Percentiles rank a stretch among this genome's conserved stretches.
These are phyloP conservation scores for Wickerhamomyces sp. DNA, from an alignment of 1,139 yeast genomes.

Conservation along the genomic window DNA sequence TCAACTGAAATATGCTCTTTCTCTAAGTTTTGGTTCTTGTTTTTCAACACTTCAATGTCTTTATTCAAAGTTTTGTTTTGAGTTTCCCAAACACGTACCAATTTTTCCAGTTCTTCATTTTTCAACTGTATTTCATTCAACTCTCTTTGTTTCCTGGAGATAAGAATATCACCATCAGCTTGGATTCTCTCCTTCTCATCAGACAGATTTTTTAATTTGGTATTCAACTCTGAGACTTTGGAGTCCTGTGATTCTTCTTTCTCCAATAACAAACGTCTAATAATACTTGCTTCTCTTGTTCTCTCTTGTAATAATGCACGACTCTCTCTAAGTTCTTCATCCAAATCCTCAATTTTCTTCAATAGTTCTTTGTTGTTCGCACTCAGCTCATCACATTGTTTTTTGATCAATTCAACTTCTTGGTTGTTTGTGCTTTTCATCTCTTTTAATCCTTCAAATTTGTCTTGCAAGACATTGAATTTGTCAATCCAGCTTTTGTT, in stretches of 20 bases:
- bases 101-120: slow-evolving; percentile 25
- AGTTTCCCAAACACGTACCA: slow-evolving; percentile 22
- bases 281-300: slow-evolving; percentile 68
- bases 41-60: slow-evolving; percentile 25
- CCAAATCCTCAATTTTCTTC: slow-evolving; percentile 57
- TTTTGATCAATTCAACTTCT: slow-evolving; percentile 54
- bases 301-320: slow-evolving; percentile 73
- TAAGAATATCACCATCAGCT: slow-evolving; percentile 41
- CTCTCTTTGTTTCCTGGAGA: slow-evolving; percentile 40
- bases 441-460: slow-evolving; percentile 42
- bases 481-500: slow-evolving; percentile 48
- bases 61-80: slow-evolving; percentile 33
- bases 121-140: slow-evolving; percentile 26
- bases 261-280: slow-evolving; percentile 65
- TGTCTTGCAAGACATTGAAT: slow-evolving; percentile 45
- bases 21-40: slow-evolving; percentile 21
- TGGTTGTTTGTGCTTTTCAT: slow-evolving; percentile 44
- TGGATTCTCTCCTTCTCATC: slow-evolving; percentile 63
- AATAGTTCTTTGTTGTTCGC: slow-evolving; percentile 65
- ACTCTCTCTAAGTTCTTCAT: slow-evolving; percentile 76
- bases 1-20: slow-evolving; percentile 11
- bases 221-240: slow-evolving; percentile 42
- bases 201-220: slow-evolving; percentile 34
- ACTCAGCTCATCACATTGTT: slow-evolving; percentile 73
- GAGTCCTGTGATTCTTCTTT: slow-evolving; percentile 54